phyloP scores from a whole-genome alignment of 257 asterid species.

The Solanum sejunctum region DNA sequence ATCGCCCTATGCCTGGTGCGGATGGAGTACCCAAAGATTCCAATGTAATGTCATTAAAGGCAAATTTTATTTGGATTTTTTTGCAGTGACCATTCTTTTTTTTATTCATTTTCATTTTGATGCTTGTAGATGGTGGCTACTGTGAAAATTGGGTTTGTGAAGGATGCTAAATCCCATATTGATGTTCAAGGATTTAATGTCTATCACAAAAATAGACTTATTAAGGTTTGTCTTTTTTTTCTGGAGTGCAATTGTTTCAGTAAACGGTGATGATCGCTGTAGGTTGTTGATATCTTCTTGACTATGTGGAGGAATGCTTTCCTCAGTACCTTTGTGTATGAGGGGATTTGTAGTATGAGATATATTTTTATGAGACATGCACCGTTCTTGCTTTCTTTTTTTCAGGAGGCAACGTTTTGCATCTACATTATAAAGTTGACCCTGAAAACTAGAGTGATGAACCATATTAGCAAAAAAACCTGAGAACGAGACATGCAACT shows the following conservation, averaged over 20 bases:
- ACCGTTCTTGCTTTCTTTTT: not conserved
- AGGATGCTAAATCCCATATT: slow-evolving; percentile 84
- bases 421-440: not conserved
- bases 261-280: not conserved
- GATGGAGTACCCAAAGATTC: slow-evolving; percentile 60
- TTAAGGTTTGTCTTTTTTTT: slow-evolving; percentile 42
- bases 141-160: slow-evolving; percentile 93
- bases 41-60: slow-evolving; percentile 29
- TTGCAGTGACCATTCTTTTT: not conserved
- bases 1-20: slow-evolving; percentile 79
- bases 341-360: not conserved
- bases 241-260: not conserved
- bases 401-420: not conserved
- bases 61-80: not conserved
- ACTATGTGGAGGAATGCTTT: not conserved
- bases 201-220: slow-evolving; percentile 92
- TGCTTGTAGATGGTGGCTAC: slow-evolving; percentile 62
- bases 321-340: not conserved
- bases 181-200: slow-evolving; percentile 99
- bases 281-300: not conserved
- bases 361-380: not conserved
- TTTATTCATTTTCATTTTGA: slow-evolving; percentile 1
- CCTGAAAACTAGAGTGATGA: not conserved
- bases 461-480: not conserved
- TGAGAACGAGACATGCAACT: not conserved